Conservation (phyloP, 805 yeast species). For the Zygosaccharomyces kombuchaensis region DNA sequence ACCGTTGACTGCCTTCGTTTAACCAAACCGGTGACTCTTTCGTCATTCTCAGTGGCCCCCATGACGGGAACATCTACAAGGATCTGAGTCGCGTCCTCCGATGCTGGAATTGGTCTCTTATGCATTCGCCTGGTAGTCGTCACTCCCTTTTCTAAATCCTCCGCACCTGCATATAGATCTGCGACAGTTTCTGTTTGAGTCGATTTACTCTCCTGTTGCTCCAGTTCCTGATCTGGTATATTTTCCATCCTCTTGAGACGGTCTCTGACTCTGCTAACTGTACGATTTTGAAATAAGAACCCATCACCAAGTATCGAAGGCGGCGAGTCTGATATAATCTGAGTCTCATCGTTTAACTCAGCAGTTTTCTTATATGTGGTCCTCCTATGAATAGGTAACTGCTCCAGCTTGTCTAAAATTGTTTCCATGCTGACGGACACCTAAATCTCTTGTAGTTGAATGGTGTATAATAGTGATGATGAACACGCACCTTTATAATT, state of each 20-base stretch:
- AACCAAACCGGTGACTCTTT: too few relatives aligned
- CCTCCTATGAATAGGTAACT: constrained; percentile 16
- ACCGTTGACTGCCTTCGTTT: background rate
- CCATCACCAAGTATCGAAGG: constrained; percentile 18
- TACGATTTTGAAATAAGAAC: constrained; percentile 24
- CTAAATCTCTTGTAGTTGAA: background rate
- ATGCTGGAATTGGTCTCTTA: background rate
- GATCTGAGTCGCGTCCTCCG: background rate
- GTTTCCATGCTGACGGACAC: constrained; percentile 23
- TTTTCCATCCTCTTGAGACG: constrained; percentile 19
- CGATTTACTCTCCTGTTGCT: background rate
- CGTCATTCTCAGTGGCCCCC: too few relatives aligned
- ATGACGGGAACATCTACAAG: background rate
- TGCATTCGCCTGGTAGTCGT: background rate
- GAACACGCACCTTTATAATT: background rate
- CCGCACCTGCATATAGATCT: constrained; percentile 26
- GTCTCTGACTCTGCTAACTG: constrained; percentile 21
- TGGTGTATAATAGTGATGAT: background rate
- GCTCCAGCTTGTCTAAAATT: constrained; percentile 17
- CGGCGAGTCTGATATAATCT: constrained; percentile 1
- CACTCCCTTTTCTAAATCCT: constrained; percentile 10
- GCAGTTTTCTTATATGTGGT: constrained; percentile 25
- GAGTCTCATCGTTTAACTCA: constrained; percentile 10
- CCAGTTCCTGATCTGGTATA: background rate
- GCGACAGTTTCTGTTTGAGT: constrained; percentile 15